A percentile compares a stretch with the other conserved stretches of the same genome.
Conservation (phyloP, 1,284 basidiomycete species). For the Ceratobasidium papillatum region DNA sequence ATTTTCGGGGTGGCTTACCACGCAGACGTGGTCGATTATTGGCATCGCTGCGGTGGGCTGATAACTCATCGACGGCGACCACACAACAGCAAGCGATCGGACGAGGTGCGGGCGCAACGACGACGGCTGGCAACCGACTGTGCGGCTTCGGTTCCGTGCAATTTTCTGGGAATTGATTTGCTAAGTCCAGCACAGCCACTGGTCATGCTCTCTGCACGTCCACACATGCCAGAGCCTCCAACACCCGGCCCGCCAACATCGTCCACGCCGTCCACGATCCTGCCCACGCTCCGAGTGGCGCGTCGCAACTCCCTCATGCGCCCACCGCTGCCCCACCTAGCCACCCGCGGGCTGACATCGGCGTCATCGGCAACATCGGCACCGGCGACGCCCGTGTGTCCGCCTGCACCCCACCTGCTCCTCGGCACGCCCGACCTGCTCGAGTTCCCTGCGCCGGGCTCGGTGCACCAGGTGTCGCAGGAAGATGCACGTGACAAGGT, state of each 20-base stretch:
- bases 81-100: neutral
- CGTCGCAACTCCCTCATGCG: neutral
- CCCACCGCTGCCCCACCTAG: neutral
- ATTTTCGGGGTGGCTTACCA: conserved; percentile 10
- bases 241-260: neutral
- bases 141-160: conserved; percentile 15
- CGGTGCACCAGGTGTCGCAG: neutral
- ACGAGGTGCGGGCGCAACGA: neutral
- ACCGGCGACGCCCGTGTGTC: neutral
- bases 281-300: neutral
- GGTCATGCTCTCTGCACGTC: neutral
- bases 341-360: neutral
- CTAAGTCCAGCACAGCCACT: conserved; percentile 5
- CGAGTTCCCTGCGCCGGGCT: conserved; percentile 22
- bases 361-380: conserved; percentile 5
- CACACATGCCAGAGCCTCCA: neutral
- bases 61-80: neutral
- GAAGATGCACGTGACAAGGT: conserved; percentile 33
- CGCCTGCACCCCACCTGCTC: conserved; percentile 4
- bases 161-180: conserved; percentile 25
- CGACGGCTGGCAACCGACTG: neutral
- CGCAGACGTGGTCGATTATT: neutral
- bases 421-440: neutral
- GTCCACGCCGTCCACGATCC: neutral
- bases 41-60: neutral